Evolutionary conservation across 2,329 filamentous ascomycete species (phyloP).

Genomic region (Diplodia seriata): DNA sequence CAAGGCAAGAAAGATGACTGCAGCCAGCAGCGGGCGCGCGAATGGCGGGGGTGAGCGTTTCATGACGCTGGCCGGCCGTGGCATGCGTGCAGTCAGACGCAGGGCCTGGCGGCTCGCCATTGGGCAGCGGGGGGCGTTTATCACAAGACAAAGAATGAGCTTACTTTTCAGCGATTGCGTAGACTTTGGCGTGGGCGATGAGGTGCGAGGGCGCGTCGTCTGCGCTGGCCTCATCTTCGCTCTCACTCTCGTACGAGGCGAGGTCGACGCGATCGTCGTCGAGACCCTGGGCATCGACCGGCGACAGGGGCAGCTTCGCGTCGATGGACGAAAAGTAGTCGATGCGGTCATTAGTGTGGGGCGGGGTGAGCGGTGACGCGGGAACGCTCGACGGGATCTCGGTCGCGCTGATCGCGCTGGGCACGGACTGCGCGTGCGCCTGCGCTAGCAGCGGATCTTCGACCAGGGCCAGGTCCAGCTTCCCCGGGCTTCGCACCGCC

Average conservation of each 20-base stretch:
- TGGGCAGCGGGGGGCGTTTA: constrained; percentile 31
- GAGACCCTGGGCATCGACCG: constrained; percentile 20
- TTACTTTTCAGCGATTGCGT: constrained; percentile 59
- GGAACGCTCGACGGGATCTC: constrained; percentile 31
- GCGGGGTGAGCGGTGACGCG: constrained; percentile 29
- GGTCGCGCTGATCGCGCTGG: constrained; percentile 18
- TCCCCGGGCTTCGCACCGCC: constrained; percentile 13
- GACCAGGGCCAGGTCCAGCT: constrained; percentile 42
- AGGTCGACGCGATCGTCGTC: constrained; percentile 20
- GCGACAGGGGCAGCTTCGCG: constrained; percentile 30
- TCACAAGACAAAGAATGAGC: constrained; percentile 37
- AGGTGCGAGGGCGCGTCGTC: constrained; percentile 52
- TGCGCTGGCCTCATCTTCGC: constrained; percentile 42
- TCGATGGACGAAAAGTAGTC: constrained; percentile 31
- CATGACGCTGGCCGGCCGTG: neutral
- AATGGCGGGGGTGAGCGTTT: constrained; percentile 18
- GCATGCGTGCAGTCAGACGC: constrained; percentile 14
- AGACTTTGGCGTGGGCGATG: constrained; percentile 56
- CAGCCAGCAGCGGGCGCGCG: constrained; percentile 5
- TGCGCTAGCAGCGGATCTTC: constrained; percentile 50
- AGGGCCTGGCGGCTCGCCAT: constrained; percentile 34
- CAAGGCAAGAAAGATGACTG: constrained; percentile 32
- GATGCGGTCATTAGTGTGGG: constrained; percentile 28
- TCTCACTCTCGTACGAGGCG: constrained; percentile 31
- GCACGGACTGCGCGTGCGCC: constrained; percentile 26